phyloP scores from a whole-genome alignment of 805 yeast species.

The Blastobotrys peoriensis region DNA sequence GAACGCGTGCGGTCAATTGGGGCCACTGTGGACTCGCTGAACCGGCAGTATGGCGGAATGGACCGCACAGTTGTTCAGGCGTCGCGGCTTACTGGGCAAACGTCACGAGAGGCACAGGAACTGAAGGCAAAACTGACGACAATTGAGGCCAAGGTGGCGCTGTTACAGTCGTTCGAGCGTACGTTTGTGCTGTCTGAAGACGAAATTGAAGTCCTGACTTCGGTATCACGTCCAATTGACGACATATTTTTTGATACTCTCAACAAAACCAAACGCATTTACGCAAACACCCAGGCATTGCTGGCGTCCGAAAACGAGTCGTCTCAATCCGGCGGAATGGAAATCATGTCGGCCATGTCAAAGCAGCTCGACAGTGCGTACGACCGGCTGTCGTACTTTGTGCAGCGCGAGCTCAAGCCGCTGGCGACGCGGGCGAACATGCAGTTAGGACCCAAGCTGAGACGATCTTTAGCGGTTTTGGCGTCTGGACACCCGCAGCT shows the following conservation, averaged over 20 bases:
- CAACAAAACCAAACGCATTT: conserved; percentile 56
- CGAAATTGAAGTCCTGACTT: conserved; percentile 55
- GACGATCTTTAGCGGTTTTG: conserved; percentile 23
- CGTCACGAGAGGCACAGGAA: conserved; percentile 25
- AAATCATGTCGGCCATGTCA: conserved; percentile 55
- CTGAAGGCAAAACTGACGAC: conserved; percentile 22
- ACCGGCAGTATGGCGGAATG: conserved; percentile 20
- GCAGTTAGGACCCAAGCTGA: conserved; percentile 17
- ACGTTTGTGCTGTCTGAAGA: conserved; percentile 64
- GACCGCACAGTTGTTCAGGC: conserved; percentile 18
- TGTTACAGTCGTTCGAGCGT: conserved; percentile 37
- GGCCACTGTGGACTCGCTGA: conserved; percentile 16
- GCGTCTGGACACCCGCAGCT: conserved; percentile 31
- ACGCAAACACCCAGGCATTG: conserved; percentile 61
- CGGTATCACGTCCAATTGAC: conserved; percentile 30
- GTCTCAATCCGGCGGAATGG: conserved; percentile 51
- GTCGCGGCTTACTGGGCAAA: conserved; percentile 20
- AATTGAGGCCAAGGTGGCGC: conserved; percentile 19
- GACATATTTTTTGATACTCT: conserved; percentile 56
- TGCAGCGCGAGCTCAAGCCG: conserved; percentile 27
- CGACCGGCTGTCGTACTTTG: conserved; percentile 45
- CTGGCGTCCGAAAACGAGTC: conserved; percentile 38
- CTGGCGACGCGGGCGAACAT: conserved; percentile 15
- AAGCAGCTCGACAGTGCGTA: conserved; percentile 47
- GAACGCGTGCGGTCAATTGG: conserved; percentile 22